Base-by-base conservation (phyloP, 2,329 filamentous ascomycete genomes). In the Cercospora sp. region DNA sequence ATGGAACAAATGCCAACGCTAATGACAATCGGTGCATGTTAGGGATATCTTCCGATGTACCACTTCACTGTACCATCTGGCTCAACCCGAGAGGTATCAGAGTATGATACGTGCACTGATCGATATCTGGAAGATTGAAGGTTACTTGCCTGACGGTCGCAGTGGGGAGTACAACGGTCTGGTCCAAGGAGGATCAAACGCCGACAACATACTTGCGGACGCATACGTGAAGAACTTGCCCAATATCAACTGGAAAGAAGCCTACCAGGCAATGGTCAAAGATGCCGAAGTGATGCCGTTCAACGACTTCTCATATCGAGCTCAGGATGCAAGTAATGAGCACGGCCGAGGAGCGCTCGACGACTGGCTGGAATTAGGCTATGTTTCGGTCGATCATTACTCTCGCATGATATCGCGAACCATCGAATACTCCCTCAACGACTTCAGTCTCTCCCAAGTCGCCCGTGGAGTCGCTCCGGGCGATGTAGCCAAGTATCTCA, bases 51-150 rank as follows among this genome's bases (percentile, higher is more conserved):
- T 91, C 76, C 86, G 90, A 23, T 91, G 87, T 75, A 86, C 87
- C 0, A 90, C 87, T 0, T 79, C 89, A 0, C 81, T 92, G 0
- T 84, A 90, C 69, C 90, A 91, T 33, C 82, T 92, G 20, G 77
- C 91, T 0, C 86, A 90, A 65, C 89, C 90, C 0, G 76, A 74
- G 0, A 83, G 85, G 12, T 89, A 91, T 73, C 87, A 89, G 74
- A 89, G 89, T 73, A 86, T 89, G 69, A 84, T 92, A 59, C 84
- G 89, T 7, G 89, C 88, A 0, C 79, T 91, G 60, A 86, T 92
- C 64, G 89, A 91, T 71, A 87, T 90, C 72, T 92, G 87, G 86
- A 70, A 71, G 33, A 74, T 69, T 36, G 78, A 79, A 55, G 75
- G 77, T 6, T 79, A 67, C 60, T 76, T 80, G 73, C 78, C 78